Conservation (phyloP, 1,284 basidiomycete genomes). For the Ceratobasidium sp. region DNA sequence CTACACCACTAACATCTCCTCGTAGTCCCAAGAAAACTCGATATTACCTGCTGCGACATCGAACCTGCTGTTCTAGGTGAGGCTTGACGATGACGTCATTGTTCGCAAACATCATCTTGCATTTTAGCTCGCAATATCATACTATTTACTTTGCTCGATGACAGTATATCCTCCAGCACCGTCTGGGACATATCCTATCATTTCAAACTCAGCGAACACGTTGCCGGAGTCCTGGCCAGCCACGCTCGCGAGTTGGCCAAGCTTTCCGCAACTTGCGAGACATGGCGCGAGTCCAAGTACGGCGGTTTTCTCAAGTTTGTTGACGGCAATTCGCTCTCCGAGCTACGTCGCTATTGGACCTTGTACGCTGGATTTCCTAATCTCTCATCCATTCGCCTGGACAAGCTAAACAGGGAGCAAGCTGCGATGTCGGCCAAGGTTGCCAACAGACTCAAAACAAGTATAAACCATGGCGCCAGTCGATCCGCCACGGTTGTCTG, state of each 20-base stretch:
- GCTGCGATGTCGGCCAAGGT: neutral
- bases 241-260: slow-evolving; percentile 63
- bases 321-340: slow-evolving; percentile 59
- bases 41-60: slow-evolving; percentile 7
- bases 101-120: neutral
- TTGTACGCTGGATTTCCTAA: slow-evolving; percentile 57
- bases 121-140: slow-evolving; percentile 62
- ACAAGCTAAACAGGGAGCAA: slow-evolving; percentile 16
- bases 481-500: neutral
- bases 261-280: slow-evolving; percentile 57
- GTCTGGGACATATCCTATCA: slow-evolving; percentile 74
- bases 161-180: slow-evolving; percentile 51
- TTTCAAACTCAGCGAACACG: slow-evolving; percentile 63
- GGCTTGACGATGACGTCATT: neutral
- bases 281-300: slow-evolving; percentile 64
- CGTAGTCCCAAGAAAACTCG: neutral
- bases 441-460: neutral
- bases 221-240: slow-evolving; percentile 58
- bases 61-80: neutral
- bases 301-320: slow-evolving; percentile 59
- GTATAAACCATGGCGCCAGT: neutral
- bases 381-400: slow-evolving; percentile 44
- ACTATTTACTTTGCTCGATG: slow-evolving; percentile 58
- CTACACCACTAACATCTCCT: neutral
- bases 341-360: slow-evolving; percentile 63